Conservation (phyloP, 495 filamentous ascomycete genomes). For the Neurospora terricola region DNA sequence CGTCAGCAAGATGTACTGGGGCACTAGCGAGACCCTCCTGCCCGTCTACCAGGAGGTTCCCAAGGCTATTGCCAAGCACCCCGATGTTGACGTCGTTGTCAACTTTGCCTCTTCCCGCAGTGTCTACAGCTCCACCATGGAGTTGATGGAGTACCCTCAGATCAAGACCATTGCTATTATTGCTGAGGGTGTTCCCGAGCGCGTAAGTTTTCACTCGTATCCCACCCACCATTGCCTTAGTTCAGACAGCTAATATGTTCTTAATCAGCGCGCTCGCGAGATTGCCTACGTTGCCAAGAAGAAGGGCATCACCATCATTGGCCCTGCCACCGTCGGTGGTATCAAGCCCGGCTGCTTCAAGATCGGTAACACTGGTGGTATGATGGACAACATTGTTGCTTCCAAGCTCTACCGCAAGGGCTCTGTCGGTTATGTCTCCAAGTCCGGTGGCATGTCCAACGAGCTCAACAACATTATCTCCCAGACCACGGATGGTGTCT, state of each 20-base stretch:
- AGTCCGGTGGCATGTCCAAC: slow-evolving; percentile 99
- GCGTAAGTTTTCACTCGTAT: slow-evolving; percentile 47
- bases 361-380: slow-evolving; percentile 99
- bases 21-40: slow-evolving; percentile 96
- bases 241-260: neutral
- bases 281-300: slow-evolving; percentile 90
- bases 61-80: slow-evolving; percentile 95
- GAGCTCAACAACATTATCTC: slow-evolving; percentile 99
- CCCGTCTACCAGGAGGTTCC: slow-evolving; percentile 93
- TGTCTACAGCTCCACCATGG: slow-evolving; percentile 96
- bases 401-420: slow-evolving; percentile 99
- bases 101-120: slow-evolving; percentile 98
- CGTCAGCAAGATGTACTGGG: slow-evolving; percentile 99
- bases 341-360: slow-evolving; percentile 99
- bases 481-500: slow-evolving; percentile 91
- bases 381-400: slow-evolving; percentile 99
- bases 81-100: slow-evolving; percentile 92
- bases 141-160: slow-evolving; percentile 94
- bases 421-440: slow-evolving; percentile 98
- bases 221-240: neutral
- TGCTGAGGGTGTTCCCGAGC: slow-evolving; percentile 96
- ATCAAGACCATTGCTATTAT: slow-evolving; percentile 98
- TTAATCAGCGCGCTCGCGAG: slow-evolving; percentile 76
- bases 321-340: slow-evolving; percentile 94
- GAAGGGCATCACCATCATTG: slow-evolving; percentile 99